These are phyloP conservation scores for Penicillium sp. DNA, from an alignment of 2,329 filamentous ascomycete species.

Conservation along the genomic window DNA sequence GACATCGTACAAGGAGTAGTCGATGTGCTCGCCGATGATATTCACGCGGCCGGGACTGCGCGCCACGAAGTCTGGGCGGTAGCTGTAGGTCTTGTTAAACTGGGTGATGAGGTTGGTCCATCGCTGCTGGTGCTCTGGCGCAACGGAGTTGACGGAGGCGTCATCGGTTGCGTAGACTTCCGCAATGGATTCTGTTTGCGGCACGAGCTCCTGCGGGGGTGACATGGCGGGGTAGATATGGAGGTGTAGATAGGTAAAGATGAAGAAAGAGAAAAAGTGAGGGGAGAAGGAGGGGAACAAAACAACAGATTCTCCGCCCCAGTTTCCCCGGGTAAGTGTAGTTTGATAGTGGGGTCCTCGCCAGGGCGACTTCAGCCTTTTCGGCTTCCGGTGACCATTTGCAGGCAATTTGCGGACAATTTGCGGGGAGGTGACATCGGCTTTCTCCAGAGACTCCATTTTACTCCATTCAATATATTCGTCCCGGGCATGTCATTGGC, in stretches of 20 bases:
- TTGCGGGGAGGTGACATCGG: slow-evolving; percentile 9
- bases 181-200: slow-evolving; percentile 71
- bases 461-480: neutral
- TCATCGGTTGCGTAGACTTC: slow-evolving; percentile 83
- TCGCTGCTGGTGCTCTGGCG: slow-evolving; percentile 67
- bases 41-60: slow-evolving; percentile 94
- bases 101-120: slow-evolving; percentile 73
- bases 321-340: slow-evolving; percentile 17
- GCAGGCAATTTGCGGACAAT: slow-evolving; percentile 18
- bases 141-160: slow-evolving; percentile 71
- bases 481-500: slow-evolving; percentile 1
- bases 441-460: neutral
- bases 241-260: slow-evolving; percentile 1
- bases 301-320: slow-evolving; percentile 3
- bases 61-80: slow-evolving; percentile 75
- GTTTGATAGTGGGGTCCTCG: slow-evolving; percentile 5
- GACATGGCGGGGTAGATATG: slow-evolving; percentile 38
- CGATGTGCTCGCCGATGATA: slow-evolving; percentile 98
- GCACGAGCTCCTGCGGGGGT: slow-evolving; percentile 58
- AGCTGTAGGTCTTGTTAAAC: slow-evolving; percentile 72
- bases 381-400: slow-evolving; percentile 17
- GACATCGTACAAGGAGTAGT: slow-evolving; percentile 96
- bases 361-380: slow-evolving; percentile 4
- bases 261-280: neutral
- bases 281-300: slow-evolving; percentile 2